phyloP scores from a whole-genome alignment of 2,329 filamentous ascomycete genomes.

The Paramyrothecium roridum region DNA sequence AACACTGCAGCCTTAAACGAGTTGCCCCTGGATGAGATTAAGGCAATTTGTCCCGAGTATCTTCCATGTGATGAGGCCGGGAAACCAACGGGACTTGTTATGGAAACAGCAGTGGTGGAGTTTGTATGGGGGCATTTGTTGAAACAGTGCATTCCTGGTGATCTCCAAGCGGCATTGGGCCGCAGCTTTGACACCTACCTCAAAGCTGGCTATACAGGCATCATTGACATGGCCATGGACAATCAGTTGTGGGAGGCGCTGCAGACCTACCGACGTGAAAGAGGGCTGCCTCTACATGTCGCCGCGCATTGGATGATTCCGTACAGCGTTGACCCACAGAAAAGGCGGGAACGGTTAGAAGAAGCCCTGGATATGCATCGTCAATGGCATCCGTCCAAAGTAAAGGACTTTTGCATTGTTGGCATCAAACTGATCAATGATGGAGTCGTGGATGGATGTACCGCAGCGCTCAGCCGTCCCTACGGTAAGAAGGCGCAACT shows the following conservation, averaged over 20 bases:
- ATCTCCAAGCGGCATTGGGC: slow-evolving; percentile 33
- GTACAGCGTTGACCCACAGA: slow-evolving; percentile 36
- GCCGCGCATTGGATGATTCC: slow-evolving; percentile 53
- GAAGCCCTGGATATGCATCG: slow-evolving; percentile 42
- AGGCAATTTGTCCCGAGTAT: slow-evolving; percentile 16
- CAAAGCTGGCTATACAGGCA: slow-evolving; percentile 42
- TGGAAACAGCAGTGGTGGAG: slow-evolving; percentile 39
- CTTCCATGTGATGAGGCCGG: slow-evolving; percentile 29
- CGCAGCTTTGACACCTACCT: slow-evolving; percentile 36
- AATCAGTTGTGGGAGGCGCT: slow-evolving; percentile 41
- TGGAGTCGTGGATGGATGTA: slow-evolving; percentile 62
- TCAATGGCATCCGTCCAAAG: slow-evolving; percentile 23
- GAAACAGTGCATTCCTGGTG: slow-evolving; percentile 23
- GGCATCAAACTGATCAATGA: slow-evolving; percentile 64
- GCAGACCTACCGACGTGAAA: slow-evolving; percentile 28
- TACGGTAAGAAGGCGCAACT: slow-evolving; percentile 32
- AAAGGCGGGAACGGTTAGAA: slow-evolving; percentile 41
- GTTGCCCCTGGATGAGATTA: slow-evolving; percentile 38
- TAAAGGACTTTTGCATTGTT: slow-evolving; percentile 43
- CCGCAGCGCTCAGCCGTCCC: slow-evolving; percentile 54
- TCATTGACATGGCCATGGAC: slow-evolving; percentile 54
- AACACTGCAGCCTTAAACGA: slow-evolving; percentile 44
- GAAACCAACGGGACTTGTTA: slow-evolving; percentile 40
- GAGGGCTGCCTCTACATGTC: slow-evolving; percentile 34
- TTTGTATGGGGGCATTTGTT: slow-evolving; percentile 36